Percentiles rank a stretch among this genome's conserved stretches.
phyloP scores from a whole-genome alignment of 1,284 basidiomycete species.

The Psilocybe mexicana region DNA sequence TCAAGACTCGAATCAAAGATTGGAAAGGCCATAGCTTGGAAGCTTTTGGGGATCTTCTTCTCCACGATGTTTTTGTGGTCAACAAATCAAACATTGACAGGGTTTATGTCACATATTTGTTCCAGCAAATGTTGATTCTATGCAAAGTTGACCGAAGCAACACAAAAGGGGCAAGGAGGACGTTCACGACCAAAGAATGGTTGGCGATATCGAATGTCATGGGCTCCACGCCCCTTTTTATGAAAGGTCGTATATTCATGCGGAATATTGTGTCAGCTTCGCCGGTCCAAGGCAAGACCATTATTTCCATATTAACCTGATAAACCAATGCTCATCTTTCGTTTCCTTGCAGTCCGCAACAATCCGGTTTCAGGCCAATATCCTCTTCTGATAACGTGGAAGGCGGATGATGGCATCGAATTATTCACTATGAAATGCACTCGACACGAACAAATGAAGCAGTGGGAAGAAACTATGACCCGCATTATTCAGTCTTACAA shows the following conservation, averaged over 20 bases:
- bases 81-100: constrained; percentile 96
- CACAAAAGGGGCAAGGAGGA: constrained; percentile 80
- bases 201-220: constrained; percentile 45
- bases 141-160: constrained; percentile 83
- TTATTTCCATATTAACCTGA: background rate
- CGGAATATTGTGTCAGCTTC: constrained; percentile 90
- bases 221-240: constrained; percentile 70
- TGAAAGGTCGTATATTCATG: constrained; percentile 97
- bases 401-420: constrained; percentile 89
- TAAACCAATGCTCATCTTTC: background rate
- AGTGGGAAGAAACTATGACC: constrained; percentile 92
- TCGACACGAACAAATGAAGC: constrained; percentile 89
- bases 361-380: constrained; percentile 48
- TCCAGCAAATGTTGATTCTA: constrained; percentile 98
- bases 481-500: constrained; percentile 78
- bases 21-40: constrained; percentile 98
- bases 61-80: constrained; percentile 95
- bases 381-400: constrained; percentile 89
- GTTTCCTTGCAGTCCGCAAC: constrained; percentile 27
- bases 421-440: constrained; percentile 93
- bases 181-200: constrained; percentile 52
- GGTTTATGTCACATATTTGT: constrained; percentile 98
- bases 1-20: constrained; percentile 91
- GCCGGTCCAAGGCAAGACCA: constrained; percentile 57
- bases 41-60: constrained; percentile 90